Base-by-base conservation (phyloP, 768 basidiomycete genomes). In the Auricularia cornea region DNA sequence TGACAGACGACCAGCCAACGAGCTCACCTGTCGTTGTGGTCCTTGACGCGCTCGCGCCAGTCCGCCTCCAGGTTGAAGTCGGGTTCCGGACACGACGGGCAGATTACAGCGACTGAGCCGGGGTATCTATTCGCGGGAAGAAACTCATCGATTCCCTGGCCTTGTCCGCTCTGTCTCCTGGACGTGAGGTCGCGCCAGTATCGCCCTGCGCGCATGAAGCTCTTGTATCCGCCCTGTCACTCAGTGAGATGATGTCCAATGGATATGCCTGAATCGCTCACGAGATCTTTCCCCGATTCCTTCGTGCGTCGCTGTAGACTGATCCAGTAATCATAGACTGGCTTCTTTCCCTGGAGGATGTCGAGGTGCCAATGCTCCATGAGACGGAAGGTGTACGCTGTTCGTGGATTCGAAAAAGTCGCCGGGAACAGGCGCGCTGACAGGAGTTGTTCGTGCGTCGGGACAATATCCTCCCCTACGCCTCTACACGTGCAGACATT, bases 1-100 rank as follows among this genome's bases (percentile, higher is more conserved):
- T 48, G 12, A 20, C 11, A 6, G 5, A 20, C 5, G 10, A 20
- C 44, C 11, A 48, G 44, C 44, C 18, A n/a, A n/a, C n/a, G n/a
- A 20, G 5, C 23, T 18, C 23, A 48, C 44, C 44, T 48, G 11
- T 48, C 44, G 44, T 18, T 20, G 23, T 8, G 44, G 20, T 48
- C 44, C 5, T 48, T 11, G 5, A 48, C 16, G 11, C 20, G 11
- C 44, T 32, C 16, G 20, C 40, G 16, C 59, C 63, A 60, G 26
- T 41, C 35, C 4, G 60, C 59, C 12, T 57, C 16, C 4, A 63
- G 52, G 30, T 56, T 69, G 54, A 33, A 60, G 14, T 16, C 60
- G 26, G 59, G 63, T 57, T 29, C 62, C 62, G 12, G 31, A 33
- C 10, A 68, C 14, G 48, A 63, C 61, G 62, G 65, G 68, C 8